phyloP scores from a whole-genome alignment of 2,329 filamentous ascomycete species.

The Exserohilum rostratum region DNA sequence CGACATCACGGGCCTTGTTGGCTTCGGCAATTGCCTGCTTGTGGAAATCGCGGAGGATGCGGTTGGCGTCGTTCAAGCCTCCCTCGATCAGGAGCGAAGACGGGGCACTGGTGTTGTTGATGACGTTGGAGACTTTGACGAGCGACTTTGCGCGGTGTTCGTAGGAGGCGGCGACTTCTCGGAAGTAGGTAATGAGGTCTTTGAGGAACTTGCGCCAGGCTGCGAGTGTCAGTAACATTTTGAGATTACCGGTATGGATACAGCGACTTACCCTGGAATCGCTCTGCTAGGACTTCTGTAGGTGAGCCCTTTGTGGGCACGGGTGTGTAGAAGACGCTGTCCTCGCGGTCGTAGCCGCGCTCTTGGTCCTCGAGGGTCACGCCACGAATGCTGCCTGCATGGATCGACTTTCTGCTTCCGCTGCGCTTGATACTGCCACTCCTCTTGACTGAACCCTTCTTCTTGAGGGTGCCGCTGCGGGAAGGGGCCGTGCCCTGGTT shows the following conservation, averaged over 20 bases:
- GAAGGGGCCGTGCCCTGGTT: constrained; percentile 56
- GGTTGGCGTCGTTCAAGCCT: constrained; percentile 85
- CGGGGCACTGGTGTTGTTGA: constrained; percentile 79
- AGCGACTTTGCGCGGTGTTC: constrained; percentile 83
- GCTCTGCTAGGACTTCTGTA: constrained; percentile 82
- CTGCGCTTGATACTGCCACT: constrained; percentile 77
- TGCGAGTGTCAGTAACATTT: constrained; percentile 50
- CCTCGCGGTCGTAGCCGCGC: constrained; percentile 67
- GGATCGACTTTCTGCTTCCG: constrained; percentile 79
- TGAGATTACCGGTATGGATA: neutral
- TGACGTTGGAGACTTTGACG: constrained; percentile 79
- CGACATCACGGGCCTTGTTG: constrained; percentile 87
- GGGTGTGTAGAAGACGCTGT: constrained; percentile 88
- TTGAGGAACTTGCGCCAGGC: constrained; percentile 96
- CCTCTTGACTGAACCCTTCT: constrained; percentile 79
- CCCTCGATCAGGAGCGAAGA: constrained; percentile 77
- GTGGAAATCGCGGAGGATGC: constrained; percentile 82
- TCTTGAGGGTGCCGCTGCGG: constrained; percentile 81
- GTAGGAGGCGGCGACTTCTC: constrained; percentile 88
- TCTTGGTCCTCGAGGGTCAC: constrained; percentile 74
- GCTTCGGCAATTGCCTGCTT: constrained; percentile 79
- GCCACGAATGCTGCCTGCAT: constrained; percentile 85
- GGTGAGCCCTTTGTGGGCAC: constrained; percentile 87
- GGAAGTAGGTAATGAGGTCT: constrained; percentile 91
- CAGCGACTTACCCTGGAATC: constrained; percentile 78